A percentile compares a stretch with the other conserved stretches of the same genome.
These are phyloP conservation scores for Bryoerythrophyllum caledonicum DNA, from an alignment of 225 moss, liverwort and hornwort genomes.

Conservation along the genomic window DNA sequence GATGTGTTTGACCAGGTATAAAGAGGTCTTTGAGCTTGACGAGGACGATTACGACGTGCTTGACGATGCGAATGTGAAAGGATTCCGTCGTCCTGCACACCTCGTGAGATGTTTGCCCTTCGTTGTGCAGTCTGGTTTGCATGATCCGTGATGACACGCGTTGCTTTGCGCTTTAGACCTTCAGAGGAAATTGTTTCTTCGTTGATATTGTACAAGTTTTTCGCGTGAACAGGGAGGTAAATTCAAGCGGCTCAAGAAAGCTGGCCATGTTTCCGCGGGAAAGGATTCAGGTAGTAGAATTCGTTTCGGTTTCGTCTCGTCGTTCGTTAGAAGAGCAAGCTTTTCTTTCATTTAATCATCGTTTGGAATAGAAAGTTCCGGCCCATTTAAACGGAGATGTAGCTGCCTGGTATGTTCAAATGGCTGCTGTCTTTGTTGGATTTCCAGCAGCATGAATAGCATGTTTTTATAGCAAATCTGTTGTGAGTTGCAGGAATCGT, in stretches of 20 bases:
- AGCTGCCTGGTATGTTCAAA: background rate
- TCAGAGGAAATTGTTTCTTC: conserved; percentile 14
- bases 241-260: conserved; percentile 88
- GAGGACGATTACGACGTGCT: conserved; percentile 95
- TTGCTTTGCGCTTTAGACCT: conserved; percentile 10
- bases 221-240: conserved; percentile 65
- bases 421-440: conserved; percentile 2
- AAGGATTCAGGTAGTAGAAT: conserved; percentile 49
- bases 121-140: conserved; percentile 25
- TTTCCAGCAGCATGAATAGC: conserved; percentile 20
- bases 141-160: conserved; percentile 15
- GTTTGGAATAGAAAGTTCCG: background rate
- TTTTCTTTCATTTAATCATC: conserved; percentile 4
- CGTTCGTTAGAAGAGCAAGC: conserved; percentile 14
- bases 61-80: conserved; percentile 82
- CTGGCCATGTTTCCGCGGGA: conserved; percentile 52
- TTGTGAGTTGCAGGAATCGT: conserved; percentile 45
- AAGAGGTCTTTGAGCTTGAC: conserved; percentile 80
- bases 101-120: conserved; percentile 50
- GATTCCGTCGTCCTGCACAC: conserved; percentile 79
- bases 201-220: conserved; percentile 29
- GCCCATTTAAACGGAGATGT: conserved; percentile 14
- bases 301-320: conserved; percentile 11
- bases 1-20: conserved; percentile 43
- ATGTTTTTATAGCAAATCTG: background rate